Evolutionary conservation across 176 grass and related monocot genomes (phyloP), one percentile per base, ranked within the genome.

Genomic region (Aegilops longissima): DNA sequence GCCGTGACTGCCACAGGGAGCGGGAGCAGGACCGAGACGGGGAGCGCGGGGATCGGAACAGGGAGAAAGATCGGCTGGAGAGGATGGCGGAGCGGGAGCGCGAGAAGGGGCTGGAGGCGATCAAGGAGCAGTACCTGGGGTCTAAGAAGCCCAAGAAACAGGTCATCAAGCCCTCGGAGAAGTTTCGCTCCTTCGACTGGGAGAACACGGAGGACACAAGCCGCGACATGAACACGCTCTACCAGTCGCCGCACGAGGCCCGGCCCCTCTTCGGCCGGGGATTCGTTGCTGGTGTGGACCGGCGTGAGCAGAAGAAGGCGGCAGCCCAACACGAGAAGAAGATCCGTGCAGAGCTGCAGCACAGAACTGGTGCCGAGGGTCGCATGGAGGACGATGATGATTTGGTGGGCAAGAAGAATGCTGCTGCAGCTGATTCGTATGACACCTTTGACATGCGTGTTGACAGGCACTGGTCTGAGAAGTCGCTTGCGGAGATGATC

Each of bases 121-220:
- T 95, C 70, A 95, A 92, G 90, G 93, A 98, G 82, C 95, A 98
- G 81, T 95, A 98, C 56, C 83, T 95, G 68, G 95, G 91, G 1
- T 71, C 18, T 12, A 97, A 98, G 77, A 98, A 95, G 39, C 91
- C 93, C 25, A 93, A 92, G 87, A 98, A 98, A 76, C 71, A 90
- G 23, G 91, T 98, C 30, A 93, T 95, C 75, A 98, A 90, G 83
- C 93, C 95, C 17, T 92, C 89, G 1, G 95, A 98, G 85, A 98
- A 92, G 76, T 98, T 95, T 71, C 91, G 95, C 25, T 95, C 94
- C 75, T 97, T 98, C 25, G 93, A 95, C 39, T 98, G 95, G 95
- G 95, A 95, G 78, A 95, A 92, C 87, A 95, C 93, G 0, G 91
- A 98, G 83, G 95, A 97, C 63, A 97, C 93, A 42, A 95, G 89